A percentile compares a stretch with the other conserved stretches of the same genome.
phyloP scores from a whole-genome alignment of 345 rosid species.

The Citrus maxima region DNA sequence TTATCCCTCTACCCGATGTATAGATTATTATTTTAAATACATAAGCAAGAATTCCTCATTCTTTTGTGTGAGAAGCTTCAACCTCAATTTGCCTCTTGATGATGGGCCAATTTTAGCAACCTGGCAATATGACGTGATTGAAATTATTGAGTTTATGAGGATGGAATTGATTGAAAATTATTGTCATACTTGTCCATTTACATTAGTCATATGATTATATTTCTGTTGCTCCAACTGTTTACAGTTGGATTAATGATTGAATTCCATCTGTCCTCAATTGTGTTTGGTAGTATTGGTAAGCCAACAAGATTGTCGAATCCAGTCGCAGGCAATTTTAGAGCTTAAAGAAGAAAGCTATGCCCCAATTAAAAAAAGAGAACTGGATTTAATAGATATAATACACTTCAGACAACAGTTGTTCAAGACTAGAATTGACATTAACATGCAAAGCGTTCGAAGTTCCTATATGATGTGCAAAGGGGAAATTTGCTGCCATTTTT shows the following conservation, averaged over 20 bases:
- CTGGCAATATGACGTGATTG: background rate
- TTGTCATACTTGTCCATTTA: background rate
- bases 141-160: slow-evolving; percentile 12
- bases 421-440: no score
- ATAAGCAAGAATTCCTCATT: slow-evolving; percentile 31
- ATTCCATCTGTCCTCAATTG: background rate
- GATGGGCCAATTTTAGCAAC: background rate
- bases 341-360: no score
- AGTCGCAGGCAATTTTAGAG: no score
- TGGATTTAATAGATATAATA: no score
- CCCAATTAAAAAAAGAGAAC: no score
- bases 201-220: background rate
- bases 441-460: background rate
- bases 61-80: slow-evolving; percentile 27
- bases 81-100: background rate
- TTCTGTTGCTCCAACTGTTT: background rate
- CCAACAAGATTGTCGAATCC: no score
- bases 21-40: slow-evolving; percentile 30
- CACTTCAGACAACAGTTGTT: no score
- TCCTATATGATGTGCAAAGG: background rate
- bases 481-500: no score
- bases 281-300: background rate
- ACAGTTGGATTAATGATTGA: background rate
- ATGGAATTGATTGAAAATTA: slow-evolving; percentile 15
- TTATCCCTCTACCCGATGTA: slow-evolving; percentile 25